Percentiles rank a stretch among this genome's conserved stretches.
phyloP scores from a whole-genome alignment of 2,329 filamentous ascomycete genomes.

The Phialemonium atrogriseum region DNA sequence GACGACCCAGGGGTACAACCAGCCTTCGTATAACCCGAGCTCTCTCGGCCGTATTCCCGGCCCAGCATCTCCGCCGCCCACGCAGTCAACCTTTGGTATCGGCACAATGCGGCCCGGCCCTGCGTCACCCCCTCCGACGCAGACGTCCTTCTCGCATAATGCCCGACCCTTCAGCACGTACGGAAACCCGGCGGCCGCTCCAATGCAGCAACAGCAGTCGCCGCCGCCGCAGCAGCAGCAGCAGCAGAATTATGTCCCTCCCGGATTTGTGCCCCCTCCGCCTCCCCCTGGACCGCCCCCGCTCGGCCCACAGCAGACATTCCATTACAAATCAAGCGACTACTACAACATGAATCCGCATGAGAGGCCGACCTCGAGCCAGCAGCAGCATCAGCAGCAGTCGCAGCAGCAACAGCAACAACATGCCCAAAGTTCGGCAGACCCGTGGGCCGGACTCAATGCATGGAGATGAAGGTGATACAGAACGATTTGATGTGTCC shows the following conservation, averaged over 20 bases:
- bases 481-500: too few species aligned
- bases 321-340: slow-evolving; percentile 35
- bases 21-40: slow-evolving; percentile 49
- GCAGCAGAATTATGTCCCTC: slow-evolving; percentile 35
- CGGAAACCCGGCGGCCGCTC: slow-evolving; percentile 29
- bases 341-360: slow-evolving; percentile 15
- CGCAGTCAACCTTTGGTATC: slow-evolving; percentile 43
- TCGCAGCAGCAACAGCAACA: slow-evolving; percentile 28
- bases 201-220: slow-evolving; percentile 27
- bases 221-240: slow-evolving; percentile 33
- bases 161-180: slow-evolving; percentile 40
- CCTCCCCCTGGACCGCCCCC: slow-evolving; percentile 56
- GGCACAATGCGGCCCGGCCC: slow-evolving; percentile 34
- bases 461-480: slow-evolving; percentile 60
- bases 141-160: slow-evolving; percentile 40
- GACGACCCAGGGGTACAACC: slow-evolving; percentile 37
- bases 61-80: slow-evolving; percentile 52
- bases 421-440: slow-evolving; percentile 21
- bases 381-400: slow-evolving; percentile 37
- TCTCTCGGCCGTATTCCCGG: slow-evolving; percentile 50
- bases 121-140: slow-evolving; percentile 50
- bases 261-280: slow-evolving; percentile 54
- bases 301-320: slow-evolving; percentile 53
- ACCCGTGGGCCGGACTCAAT: slow-evolving; percentile 65
- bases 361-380: slow-evolving; percentile 18